phyloP scores from a whole-genome alignment of 2,329 filamentous ascomycete species.

The Davidsoniella eucalypti region DNA sequence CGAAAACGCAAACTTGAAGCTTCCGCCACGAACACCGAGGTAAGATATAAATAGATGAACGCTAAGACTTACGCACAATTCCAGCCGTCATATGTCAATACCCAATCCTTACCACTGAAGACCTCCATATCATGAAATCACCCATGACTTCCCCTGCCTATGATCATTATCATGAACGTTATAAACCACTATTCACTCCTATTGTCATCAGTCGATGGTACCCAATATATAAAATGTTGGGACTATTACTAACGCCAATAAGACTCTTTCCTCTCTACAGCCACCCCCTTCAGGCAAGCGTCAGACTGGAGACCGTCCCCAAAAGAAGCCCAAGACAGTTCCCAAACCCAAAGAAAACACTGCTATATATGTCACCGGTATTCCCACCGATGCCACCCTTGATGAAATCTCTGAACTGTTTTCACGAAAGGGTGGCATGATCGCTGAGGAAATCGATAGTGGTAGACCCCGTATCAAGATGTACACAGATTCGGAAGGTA shows the following conservation, averaged over 20 bases:
- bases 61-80: too few species aligned
- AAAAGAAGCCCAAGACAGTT: slow-evolving; percentile 31
- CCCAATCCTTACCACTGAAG: too few species aligned
- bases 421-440: slow-evolving; percentile 69
- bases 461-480: slow-evolving; percentile 82
- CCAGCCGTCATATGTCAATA: neutral
- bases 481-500: slow-evolving; percentile 65
- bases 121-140: too few species aligned
- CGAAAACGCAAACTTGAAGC: slow-evolving; percentile 28
- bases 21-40: slow-evolving; percentile 22
- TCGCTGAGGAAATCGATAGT: slow-evolving; percentile 86
- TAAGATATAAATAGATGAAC: too few species aligned
- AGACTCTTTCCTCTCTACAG: slow-evolving; percentile 7
- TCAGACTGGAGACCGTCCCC: slow-evolving; percentile 19
- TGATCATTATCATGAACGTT: too few species aligned
- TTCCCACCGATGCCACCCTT: slow-evolving; percentile 62
- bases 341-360: slow-evolving; percentile 54
- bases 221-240: neutral
- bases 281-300: slow-evolving; percentile 6
- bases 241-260: slow-evolving; percentile 10
- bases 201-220: too few species aligned
- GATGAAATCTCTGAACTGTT: slow-evolving; percentile 75
- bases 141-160: too few species aligned
- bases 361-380: slow-evolving; percentile 78
- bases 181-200: too few species aligned